Percentiles rank a stretch among this genome's conserved stretches.
Evolutionary conservation across 2,329 filamentous ascomycete genomes (phyloP).

Genomic region (Pyrenochaeta sp.): DNA sequence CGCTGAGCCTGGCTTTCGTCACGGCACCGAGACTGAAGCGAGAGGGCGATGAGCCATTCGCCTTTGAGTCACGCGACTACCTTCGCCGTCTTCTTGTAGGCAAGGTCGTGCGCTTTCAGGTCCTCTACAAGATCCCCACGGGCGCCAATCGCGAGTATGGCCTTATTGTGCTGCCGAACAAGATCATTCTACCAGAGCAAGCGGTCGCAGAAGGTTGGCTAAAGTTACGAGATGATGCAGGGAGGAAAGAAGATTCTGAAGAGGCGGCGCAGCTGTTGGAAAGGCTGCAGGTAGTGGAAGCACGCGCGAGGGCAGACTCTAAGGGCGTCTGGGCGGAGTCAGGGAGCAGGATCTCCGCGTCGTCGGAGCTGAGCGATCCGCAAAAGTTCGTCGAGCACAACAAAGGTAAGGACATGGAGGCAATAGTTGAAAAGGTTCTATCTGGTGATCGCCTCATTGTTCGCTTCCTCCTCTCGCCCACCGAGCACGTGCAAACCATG

Average conservation of each 20-base stretch:
- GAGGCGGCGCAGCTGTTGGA: conserved; percentile 76
- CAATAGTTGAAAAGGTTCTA: conserved; percentile 86
- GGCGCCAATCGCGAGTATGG: conserved; percentile 85
- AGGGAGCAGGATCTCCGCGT: conserved; percentile 73
- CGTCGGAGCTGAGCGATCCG: conserved; percentile 81
- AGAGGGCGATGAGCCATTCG: conserved; percentile 91
- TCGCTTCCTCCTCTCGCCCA: conserved; percentile 79
- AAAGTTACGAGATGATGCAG: conserved; percentile 93
- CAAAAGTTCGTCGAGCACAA: conserved; percentile 79
- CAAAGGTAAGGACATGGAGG: conserved; percentile 84
- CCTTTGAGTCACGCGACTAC: conserved; percentile 94
- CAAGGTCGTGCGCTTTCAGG: conserved; percentile 83
- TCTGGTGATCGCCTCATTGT: conserved; percentile 90
- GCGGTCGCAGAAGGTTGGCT: conserved; percentile 89
- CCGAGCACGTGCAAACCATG: conserved; percentile 88
- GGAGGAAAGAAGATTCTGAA: conserved; percentile 86
- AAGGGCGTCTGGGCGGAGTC: conserved; percentile 83
- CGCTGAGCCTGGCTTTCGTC: conserved; percentile 90
- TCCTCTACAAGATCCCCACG: conserved; percentile 87
- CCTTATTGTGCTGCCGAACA: conserved; percentile 77
- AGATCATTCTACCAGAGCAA: conserved; percentile 76
- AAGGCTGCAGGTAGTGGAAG: conserved; percentile 78
- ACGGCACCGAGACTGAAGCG: conserved; percentile 85
- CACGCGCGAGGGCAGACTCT: conserved; percentile 76
- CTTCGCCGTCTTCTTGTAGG: conserved; percentile 85